Base-by-base conservation (phyloP, 345 rosid species). In the Nephelium lappaceum region DNA sequence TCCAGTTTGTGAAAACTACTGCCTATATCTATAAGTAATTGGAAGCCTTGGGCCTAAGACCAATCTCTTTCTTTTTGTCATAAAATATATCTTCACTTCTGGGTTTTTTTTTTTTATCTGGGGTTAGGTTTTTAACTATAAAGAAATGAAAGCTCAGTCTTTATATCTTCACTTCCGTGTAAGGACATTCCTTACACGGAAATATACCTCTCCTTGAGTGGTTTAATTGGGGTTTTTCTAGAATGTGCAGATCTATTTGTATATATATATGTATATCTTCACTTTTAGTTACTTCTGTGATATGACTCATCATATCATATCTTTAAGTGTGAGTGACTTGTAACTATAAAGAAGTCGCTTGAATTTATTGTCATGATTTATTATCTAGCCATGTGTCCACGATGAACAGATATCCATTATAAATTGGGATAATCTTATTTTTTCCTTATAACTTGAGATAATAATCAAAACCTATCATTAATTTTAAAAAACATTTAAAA, bases 161-260 rank as follows among this genome's bases (percentile, higher is more conserved):
- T n/a, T n/a, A n/a, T n/a, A n/a, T n/a, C n/a, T n/a, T n/a, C n/a
- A n/a, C n/a, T n/a, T n/a, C n/a, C n/a, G n/a, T n/a, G n/a, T 8
- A 8, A 68, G 77, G 82, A 83, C 86, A 77, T 81, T 78, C 87
- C 85, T 80, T 71, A 25, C 80, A 75, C 69, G 77, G 80, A 82
- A 87, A 85, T 42, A 71, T 78, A 76, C 74, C 70, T 71, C 55
- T 67, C 78, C 80, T 78, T 67, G 69, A 77, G 78, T 79, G 82
- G 81, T 74, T 80, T 77, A 67, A 77, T 83, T 79, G 72, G 42
- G 70, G 73, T 79, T 82, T 78, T 61, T 74, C 78, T 67, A 63
- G 81, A 78, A 82, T 76, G 53, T 80, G 70, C 73, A 53, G 71
- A 60, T 9, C 16, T 60, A 2, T 16, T 0, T 53, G 3, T 15